Base-by-base conservation (phyloP, 164 flowering plant species). In the Warburgia ugandensis region DNA sequence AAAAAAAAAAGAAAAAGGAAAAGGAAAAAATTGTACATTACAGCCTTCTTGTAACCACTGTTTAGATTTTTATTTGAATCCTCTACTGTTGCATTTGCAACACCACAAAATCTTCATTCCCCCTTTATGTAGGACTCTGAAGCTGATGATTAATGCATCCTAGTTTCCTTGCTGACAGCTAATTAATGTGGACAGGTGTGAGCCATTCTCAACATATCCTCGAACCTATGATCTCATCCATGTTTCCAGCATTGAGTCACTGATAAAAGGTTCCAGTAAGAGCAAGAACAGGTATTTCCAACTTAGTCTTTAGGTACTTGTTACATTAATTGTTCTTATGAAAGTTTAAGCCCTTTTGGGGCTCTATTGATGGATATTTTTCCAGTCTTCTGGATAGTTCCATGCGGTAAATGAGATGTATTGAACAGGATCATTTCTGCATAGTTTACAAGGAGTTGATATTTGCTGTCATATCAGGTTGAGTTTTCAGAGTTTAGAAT, bases 171-270 rank as follows among this genome's bases (percentile, higher is more conserved):
- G 10, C 26, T 59, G 46, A 17, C 25, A 45, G 8, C 9, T 48
- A 23, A 32, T 48, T 66, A 52, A 5, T 59, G 59, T 27, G 54
- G 19, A 37, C 51, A 94, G 99, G 99, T 94, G 99, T 55, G 99
- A 94, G 54, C 95, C 97, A 41, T 94, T 94, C 76, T 89, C 99
- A 33, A 89, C 96, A 16, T 94, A 94, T 70, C 97, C 99, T 45
- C 86, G 97, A 47, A 64, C 92, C 7, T 94, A 89, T 48, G 99
- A 89, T 70, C 58, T 94, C 48, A 70, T 94, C 58, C 99, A 94
- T 66, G 84, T 84, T 22, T 20, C 68, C 45, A 66, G 72, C 45
- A 77, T 94, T 30, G 92, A 86, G 53, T 84, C 90, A 5, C 83
- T 94, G 36, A 63, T 67, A 54, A 79, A 69, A 60, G 59, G 61